These are phyloP conservation scores for Geosiphon pyriformis DNA, from an alignment of 192 early-diverging fungal species.

Conservation along the genomic window DNA sequence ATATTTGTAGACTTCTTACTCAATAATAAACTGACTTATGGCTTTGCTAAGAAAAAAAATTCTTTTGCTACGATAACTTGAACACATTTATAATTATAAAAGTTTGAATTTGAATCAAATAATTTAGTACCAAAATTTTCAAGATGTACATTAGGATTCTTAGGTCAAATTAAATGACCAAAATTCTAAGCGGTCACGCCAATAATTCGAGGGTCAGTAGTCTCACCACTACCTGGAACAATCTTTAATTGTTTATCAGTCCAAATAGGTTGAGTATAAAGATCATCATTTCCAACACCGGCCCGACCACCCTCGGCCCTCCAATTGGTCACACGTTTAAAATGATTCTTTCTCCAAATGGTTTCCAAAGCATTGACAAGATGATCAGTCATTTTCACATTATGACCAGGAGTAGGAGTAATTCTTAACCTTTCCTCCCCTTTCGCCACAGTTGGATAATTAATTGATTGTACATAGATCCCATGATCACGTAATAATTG, in stretches of 20 bases:
- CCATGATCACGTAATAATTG: conserved; percentile 82
- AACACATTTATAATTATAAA: too few relatives aligned
- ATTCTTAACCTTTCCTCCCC: conserved; percentile 97
- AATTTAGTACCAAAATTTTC: too few relatives aligned
- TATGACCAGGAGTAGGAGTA: conserved; percentile 96
- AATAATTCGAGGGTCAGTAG: background rate
- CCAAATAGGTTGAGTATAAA: conserved; percentile 51
- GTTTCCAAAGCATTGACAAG: conserved; percentile 78
- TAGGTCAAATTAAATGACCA: too few relatives aligned
- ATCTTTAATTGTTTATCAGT: conserved; percentile 46
- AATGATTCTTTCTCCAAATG: conserved; percentile 83
- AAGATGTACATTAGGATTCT: too few relatives aligned
- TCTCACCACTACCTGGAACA: background rate
- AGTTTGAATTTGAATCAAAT: too few relatives aligned
- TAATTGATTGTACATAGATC: conserved; percentile 98
- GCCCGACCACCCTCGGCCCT: conserved; percentile 75
- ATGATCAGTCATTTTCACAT: conserved; percentile 67
- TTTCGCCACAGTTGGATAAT: conserved; percentile 92
- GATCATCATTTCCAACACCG: conserved; percentile 70
- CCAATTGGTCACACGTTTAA: conserved; percentile 87
- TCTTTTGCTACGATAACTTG: too few relatives aligned
- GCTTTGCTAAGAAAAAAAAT: too few relatives aligned
- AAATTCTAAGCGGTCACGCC: background rate
- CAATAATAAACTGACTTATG: too few relatives aligned
- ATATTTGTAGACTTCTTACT: too few relatives aligned